Base-by-base conservation (phyloP, 2,329 filamentous ascomycete species). In the Pseudopithomyces maydicus region DNA sequence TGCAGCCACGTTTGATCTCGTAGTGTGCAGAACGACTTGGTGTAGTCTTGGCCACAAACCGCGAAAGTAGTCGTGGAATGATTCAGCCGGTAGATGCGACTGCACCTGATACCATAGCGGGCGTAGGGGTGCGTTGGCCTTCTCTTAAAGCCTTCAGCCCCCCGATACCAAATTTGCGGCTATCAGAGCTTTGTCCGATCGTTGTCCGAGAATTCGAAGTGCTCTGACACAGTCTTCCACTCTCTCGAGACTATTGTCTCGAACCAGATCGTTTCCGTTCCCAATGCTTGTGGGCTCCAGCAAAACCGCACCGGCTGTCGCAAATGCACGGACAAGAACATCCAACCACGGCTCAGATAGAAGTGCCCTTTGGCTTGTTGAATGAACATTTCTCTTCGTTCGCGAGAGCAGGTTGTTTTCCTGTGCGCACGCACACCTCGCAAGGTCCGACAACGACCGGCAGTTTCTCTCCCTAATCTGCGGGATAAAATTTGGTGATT, bases 271-370 rank as follows among this genome's bases (percentile, higher is more conserved):
- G 20, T 57, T 51, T 17, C 62, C 55, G 2, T 29, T 36, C 4
- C 57, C 43, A 35, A 62, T 59, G 3, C 64, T 56, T 10, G 76
- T 72, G 19, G 68, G 67, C 7, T 78, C 73, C 5, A 85, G 69
- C 15, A 78, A 64, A 3, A 79, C 65, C 17, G 71, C 71, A 10
- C 72, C 79, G 0, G 82, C 80, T 63, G 79, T 82, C 22, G 80
- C 77, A 56, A 86, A 86, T 0, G 79, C 79, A 23, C 82, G 76
- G 42, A 85, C 80, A 26, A 86, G 70, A 2, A 86, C 79, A 38
- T 81, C 80, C 1, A 84, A 85, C 84, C 84, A 87, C 2, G 85
- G 85, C 61, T 87, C 84, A 0, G 83, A 85, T 54, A 87, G 66
- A n/a, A 87, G 75, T 1, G 84, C 81, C 2, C 81, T 83, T 56